phyloP scores from a whole-genome alignment of 768 basidiomycete species.

The Amyloporia xantha region DNA sequence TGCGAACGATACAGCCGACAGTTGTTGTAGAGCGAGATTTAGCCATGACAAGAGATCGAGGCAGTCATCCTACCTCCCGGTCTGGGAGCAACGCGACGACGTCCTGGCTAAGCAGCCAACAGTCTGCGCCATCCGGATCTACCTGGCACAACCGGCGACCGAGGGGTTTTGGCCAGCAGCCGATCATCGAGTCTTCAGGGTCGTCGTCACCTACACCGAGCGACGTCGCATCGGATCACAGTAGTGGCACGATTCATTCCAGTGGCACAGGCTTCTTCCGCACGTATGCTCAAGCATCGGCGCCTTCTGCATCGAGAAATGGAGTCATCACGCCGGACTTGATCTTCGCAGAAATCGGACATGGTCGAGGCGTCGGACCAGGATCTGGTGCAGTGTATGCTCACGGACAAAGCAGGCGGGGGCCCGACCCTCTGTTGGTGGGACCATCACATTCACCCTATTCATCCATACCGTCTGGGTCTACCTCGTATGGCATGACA shows the following conservation, averaged over 20 bases:
- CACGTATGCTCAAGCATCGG: slow-evolving; percentile 41
- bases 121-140: slow-evolving; percentile 10
- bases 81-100: slow-evolving; percentile 7
- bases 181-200: slow-evolving; percentile 48
- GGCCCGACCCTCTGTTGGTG: slow-evolving; percentile 1
- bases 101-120: slow-evolving; percentile 12
- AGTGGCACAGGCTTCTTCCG: slow-evolving; percentile 58
- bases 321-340: slow-evolving; percentile 68
- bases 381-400: slow-evolving; percentile 14
- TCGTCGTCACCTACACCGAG: slow-evolving; percentile 54
- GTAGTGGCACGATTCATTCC: slow-evolving; percentile 44
- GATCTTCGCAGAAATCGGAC: slow-evolving; percentile 71
- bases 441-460: not conserved
- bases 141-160: slow-evolving; percentile 36
- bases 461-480: not conserved
- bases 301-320: slow-evolving; percentile 29
- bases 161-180: slow-evolving; percentile 43
- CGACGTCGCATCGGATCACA: slow-evolving; percentile 52
- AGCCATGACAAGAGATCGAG: slow-evolving; percentile 16
- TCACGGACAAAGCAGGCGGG: slow-evolving; percentile 6
- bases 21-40: slow-evolving; percentile 10
- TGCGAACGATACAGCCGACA: not conserved
- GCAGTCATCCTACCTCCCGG: slow-evolving; percentile 14
- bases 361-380: slow-evolving; percentile 48
- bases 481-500: not conserved